Conservation (phyloP, 805 yeast species). For the Lipomyces mesembrius region DNA sequence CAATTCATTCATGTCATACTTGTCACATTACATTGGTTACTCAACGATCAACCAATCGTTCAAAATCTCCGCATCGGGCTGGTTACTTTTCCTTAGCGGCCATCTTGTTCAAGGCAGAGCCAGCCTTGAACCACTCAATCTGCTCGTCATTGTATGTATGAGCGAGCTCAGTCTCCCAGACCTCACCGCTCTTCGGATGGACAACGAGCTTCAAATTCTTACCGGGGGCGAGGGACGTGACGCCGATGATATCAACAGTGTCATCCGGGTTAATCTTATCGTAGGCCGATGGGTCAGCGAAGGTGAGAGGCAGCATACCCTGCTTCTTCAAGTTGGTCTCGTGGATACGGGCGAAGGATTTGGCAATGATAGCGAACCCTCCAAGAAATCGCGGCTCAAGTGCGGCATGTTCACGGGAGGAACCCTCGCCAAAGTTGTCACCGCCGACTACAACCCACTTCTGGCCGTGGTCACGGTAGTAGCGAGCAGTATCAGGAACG, state of each 20-base stretch:
- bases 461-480: constrained; percentile 82
- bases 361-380: constrained; percentile 83
- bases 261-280: constrained; percentile 81
- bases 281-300: constrained; percentile 87
- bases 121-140: constrained; percentile 98
- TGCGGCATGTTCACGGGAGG: constrained; percentile 99
- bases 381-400: constrained; percentile 93
- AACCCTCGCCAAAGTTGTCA: constrained; percentile 98
- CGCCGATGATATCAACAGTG: constrained; percentile 70
- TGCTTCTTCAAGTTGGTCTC: constrained; percentile 98
- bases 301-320: constrained; percentile 94
- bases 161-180: constrained; percentile 89
- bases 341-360: constrained; percentile 97
- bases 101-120: constrained; percentile 98
- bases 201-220: constrained; percentile 81
- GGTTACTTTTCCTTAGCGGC: constrained; percentile 46
- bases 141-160: constrained; percentile 97
- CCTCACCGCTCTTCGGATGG: constrained; percentile 69
- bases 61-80: background rate
- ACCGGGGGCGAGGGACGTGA: constrained; percentile 76
- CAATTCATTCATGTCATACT: background rate
- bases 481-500: constrained; percentile 95
- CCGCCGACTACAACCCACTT: constrained; percentile 98
- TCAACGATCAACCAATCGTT: background rate
- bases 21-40: background rate